Evolutionary conservation across 352 stramenopile species (phyloP), one percentile per base, ranked within the genome.

Genomic region (Globisporangium splendens): DNA sequence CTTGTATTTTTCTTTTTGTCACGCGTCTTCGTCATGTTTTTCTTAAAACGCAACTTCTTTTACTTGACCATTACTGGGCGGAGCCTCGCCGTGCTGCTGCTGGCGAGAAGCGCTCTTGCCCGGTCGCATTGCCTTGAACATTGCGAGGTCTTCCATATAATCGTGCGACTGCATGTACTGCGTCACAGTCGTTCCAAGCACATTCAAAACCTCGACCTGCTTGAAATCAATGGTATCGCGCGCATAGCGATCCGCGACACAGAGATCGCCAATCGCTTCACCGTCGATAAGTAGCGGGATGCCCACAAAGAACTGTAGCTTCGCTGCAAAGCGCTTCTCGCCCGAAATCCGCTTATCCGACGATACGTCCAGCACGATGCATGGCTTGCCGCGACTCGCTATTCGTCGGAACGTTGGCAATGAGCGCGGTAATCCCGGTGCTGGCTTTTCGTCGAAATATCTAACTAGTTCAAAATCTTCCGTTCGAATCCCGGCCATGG

Each of bases 231-330:
- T 92, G 38, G 73, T 73, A 35, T 93, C 83, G 57, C 86, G 84
- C 1, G 86, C 77, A 33, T 89, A 86, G 5, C 77, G 73, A 63
- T 95, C 86, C 2, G 84, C 86, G 22, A 95, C 86, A 51, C 86
- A 95, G 48, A 95, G 66, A 46, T 95, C 86, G 17, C 86, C 86
- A 46, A 95, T 88, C 42, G 92, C 83, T 70, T 94, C 83, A 41
- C 84, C 84, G 56, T 91, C 83, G 35, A 94, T 75, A 18, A 93
- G 75, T 41, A 95, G 74, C 46, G 86, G 86, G 53, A 95, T 91
- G 31, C 86, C 86, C 17, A 95, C 83, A 50, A 95, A 95, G 59
- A 95, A 95, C 67, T 95, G 86, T 8, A 95, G 66, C 57, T 93
- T 93, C 1, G 86, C 86, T 1, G 77, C 82, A 43, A 79, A 85